phyloP scores from a whole-genome alignment of 257 asterid genomes.

The Prunella vulgaris region DNA sequence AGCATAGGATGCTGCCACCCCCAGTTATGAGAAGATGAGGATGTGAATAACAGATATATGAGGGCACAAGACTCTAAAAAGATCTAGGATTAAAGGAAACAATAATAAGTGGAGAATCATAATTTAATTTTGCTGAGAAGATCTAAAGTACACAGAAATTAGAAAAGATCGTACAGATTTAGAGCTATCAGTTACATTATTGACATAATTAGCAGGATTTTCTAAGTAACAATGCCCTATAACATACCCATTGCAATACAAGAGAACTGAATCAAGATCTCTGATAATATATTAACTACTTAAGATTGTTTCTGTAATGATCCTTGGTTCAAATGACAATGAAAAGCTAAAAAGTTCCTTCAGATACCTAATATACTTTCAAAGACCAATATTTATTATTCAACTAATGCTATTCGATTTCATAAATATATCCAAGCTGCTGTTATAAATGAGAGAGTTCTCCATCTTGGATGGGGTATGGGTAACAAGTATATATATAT shows the following conservation, averaged over 20 bases:
- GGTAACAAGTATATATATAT: not conserved
- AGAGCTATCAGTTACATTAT: not conserved
- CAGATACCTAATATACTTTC: not conserved
- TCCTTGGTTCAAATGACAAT: not conserved
- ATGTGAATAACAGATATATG: not conserved
- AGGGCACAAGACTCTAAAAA: not conserved
- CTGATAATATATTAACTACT: not conserved
- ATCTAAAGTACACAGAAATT: not conserved
- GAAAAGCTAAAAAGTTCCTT: not conserved
- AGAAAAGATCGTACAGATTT: not conserved
- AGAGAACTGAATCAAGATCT: not conserved
- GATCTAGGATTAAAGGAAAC: not conserved
- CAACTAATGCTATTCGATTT: not conserved
- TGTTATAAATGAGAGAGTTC: not conserved
- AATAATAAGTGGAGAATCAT: not conserved
- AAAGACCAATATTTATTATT: not conserved
- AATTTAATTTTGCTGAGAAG: not conserved
- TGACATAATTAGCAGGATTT: not conserved
- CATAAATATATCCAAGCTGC: not conserved
- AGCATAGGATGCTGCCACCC: not conserved
- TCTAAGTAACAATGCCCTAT: not conserved
- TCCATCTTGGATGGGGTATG: not conserved
- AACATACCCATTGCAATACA: not conserved
- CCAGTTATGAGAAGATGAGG: not conserved
- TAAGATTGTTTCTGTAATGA: not conserved